phyloP scores from a whole-genome alignment of 2,329 filamentous ascomycete genomes.

The Exophiala sideris region DNA sequence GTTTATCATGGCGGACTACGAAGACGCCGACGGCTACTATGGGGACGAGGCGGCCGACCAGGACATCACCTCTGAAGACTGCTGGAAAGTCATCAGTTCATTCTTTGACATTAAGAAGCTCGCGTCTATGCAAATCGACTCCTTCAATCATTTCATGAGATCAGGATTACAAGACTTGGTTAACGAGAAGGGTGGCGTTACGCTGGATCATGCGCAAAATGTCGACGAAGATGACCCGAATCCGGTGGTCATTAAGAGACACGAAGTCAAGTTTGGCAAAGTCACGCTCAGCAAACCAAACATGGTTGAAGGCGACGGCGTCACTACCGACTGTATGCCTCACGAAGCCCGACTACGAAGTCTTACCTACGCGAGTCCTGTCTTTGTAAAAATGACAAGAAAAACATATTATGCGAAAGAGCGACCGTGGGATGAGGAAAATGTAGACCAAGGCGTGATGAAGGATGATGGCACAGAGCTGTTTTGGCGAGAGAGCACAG shows the following conservation, averaged over 20 bases:
- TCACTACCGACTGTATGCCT: conserved; percentile 77
- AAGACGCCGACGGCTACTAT: conserved; percentile 51
- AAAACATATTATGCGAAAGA: conserved; percentile 81
- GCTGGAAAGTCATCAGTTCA: conserved; percentile 94
- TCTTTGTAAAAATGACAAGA: conserved; percentile 85
- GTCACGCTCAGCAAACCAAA: conserved; percentile 86
- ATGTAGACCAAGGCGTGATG: conserved; percentile 48
- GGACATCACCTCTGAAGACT: conserved; percentile 90
- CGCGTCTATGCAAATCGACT: conserved; percentile 95
- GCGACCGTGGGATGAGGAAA: conserved; percentile 67
- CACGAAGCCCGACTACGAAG: conserved; percentile 96
- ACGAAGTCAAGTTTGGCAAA: conserved; percentile 90
- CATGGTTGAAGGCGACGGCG: conserved; percentile 89
- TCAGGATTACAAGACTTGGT: conserved; percentile 94
- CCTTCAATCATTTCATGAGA: conserved; percentile 94
- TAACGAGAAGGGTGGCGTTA: conserved; percentile 83
- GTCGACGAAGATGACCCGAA: conserved; percentile 68
- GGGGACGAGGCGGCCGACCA: conserved; percentile 64
- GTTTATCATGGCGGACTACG: conserved; percentile 52
- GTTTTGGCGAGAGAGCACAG: conserved; percentile 31
- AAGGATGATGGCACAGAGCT: conserved; percentile 39
- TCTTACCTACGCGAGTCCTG: conserved; percentile 86
- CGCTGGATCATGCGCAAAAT: conserved; percentile 88
- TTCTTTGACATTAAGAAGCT: conserved; percentile 97
- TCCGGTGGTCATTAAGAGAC: conserved; percentile 80